Conservation (phyloP, 2,329 filamentous ascomycete species). For the Tolypocladium sp. region DNA sequence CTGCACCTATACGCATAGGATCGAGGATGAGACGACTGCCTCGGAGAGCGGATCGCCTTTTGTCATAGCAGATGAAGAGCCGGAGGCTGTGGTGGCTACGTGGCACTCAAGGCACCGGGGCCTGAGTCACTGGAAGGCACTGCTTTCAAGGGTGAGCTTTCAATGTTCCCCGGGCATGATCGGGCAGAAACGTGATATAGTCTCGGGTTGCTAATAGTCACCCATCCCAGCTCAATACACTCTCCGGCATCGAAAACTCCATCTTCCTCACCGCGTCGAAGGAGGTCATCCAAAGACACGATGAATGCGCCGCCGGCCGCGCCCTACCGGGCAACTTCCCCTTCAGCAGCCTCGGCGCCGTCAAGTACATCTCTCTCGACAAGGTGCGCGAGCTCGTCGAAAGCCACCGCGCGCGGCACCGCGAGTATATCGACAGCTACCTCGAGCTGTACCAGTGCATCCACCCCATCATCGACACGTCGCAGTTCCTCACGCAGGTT, state of each 20-base stretch:
- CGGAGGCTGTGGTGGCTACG: not conserved
- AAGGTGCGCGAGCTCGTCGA: not conserved
- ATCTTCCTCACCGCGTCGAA: not conserved
- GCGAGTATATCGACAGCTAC: slow-evolving; percentile 4
- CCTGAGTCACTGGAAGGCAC: not conserved
- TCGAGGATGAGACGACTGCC: not conserved
- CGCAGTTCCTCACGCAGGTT: not conserved
- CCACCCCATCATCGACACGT: slow-evolving; percentile 4
- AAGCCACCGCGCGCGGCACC: not conserved
- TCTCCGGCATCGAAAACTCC: not conserved
- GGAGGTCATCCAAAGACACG: not conserved
- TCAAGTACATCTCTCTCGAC: not conserved
- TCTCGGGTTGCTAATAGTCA: not conserved
- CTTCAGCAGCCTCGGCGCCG: slow-evolving; percentile 4
- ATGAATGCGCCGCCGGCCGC: not conserved
- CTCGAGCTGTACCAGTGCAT: slow-evolving; percentile 2
- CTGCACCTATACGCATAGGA: slow-evolving; percentile 3
- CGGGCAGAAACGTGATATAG: fast-evolving
- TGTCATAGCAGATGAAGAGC: not conserved
- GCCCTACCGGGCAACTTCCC: slow-evolving; percentile 5
- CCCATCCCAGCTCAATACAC: not conserved
- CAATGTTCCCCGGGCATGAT: not conserved
- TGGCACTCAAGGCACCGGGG: not conserved
- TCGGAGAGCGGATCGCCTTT: not conserved
- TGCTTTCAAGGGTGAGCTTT: not conserved